Percentiles rank a stretch among this genome's conserved stretches.
These are phyloP conservation scores for Coemansia sp. DNA, from an alignment of 192 early-diverging fungal species.

Conservation along the genomic window DNA sequence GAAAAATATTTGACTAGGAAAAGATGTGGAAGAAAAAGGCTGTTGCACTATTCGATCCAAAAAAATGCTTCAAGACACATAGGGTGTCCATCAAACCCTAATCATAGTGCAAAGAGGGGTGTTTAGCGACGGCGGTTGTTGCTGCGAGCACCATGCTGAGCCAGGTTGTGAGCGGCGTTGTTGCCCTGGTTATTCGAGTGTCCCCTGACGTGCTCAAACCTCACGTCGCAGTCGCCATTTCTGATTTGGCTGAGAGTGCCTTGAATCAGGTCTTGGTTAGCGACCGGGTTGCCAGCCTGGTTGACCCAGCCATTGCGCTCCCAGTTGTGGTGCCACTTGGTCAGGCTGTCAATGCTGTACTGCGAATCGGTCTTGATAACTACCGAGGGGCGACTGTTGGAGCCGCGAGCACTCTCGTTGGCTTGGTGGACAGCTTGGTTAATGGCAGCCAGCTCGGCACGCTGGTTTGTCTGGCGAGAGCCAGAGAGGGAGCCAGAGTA, in stretches of 20 bases:
- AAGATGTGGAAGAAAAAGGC: background rate
- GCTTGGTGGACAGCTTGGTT: slow-evolving; percentile 10
- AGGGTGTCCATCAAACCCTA: background rate
- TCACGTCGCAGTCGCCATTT: background rate
- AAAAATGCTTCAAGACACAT: no score
- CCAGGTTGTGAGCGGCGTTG: slow-evolving; percentile 6
- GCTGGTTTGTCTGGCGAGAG: slow-evolving; percentile 23
- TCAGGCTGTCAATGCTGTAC: slow-evolving; percentile 25
- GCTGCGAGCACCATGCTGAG: background rate
- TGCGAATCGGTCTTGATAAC: slow-evolving; percentile 21
- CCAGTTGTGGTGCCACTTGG: slow-evolving; percentile 20
- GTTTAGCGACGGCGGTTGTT: background rate
- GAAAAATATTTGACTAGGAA: background rate
- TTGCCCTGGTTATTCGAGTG: slow-evolving; percentile 4
- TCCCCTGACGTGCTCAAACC: slow-evolving; percentile 2
- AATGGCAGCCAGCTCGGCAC: slow-evolving; percentile 31
- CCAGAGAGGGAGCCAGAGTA: slow-evolving; percentile 37
- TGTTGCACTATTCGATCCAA: background rate
- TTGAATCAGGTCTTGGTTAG: slow-evolving; percentile 18
- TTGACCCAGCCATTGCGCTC: slow-evolving; percentile 17
- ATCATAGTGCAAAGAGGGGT: background rate
- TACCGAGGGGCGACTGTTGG: background rate
- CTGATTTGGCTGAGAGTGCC: background rate
- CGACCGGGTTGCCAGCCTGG: background rate
- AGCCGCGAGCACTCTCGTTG: background rate